Evolutionary conservation across 148 eudicot genomes (phyloP).

Genomic region (Polygonum aviculare): DNA sequence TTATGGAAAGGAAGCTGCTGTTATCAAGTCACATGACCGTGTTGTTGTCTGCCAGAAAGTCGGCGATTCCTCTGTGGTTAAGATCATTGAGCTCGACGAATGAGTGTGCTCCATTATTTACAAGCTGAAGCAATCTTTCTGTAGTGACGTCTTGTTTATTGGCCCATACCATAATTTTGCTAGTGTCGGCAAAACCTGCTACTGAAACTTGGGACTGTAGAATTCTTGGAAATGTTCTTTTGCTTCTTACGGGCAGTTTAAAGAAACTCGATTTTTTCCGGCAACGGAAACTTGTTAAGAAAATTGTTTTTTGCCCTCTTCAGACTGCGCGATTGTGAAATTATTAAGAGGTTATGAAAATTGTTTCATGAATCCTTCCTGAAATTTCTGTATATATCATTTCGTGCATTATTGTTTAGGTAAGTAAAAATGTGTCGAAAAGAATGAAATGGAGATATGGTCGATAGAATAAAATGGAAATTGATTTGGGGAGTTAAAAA

Average conservation of each 20-base stretch:
- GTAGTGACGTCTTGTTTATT: not conserved
- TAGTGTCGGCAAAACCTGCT: not conserved
- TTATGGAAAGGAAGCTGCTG: slow-evolving; percentile 77
- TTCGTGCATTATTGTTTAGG: no score
- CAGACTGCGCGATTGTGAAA: not conserved
- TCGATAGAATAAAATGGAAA: no score
- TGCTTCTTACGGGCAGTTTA: not conserved
- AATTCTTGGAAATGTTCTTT: not conserved
- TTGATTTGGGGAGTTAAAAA: no score
- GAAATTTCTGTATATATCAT: no score
- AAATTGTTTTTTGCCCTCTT: not conserved
- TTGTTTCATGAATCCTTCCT: no score
- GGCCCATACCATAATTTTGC: slow-evolving; percentile 5
- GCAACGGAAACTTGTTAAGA: not conserved
- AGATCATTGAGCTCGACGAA: slow-evolving; percentile 91
- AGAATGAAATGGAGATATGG: no score
- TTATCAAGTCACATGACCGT: slow-evolving; percentile 80
- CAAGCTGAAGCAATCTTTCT: not conserved
- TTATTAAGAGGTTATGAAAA: not conserved
- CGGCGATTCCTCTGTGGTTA: slow-evolving; percentile 86
- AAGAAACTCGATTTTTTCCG: not conserved
- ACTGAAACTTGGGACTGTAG: not conserved
- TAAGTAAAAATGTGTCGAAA: no score
- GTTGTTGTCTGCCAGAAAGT: slow-evolving; percentile 92
- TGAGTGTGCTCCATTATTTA: not conserved